phyloP scores from a whole-genome alignment of 2,329 filamentous ascomycete species.

The Arthrobotrys sphaeroides region DNA sequence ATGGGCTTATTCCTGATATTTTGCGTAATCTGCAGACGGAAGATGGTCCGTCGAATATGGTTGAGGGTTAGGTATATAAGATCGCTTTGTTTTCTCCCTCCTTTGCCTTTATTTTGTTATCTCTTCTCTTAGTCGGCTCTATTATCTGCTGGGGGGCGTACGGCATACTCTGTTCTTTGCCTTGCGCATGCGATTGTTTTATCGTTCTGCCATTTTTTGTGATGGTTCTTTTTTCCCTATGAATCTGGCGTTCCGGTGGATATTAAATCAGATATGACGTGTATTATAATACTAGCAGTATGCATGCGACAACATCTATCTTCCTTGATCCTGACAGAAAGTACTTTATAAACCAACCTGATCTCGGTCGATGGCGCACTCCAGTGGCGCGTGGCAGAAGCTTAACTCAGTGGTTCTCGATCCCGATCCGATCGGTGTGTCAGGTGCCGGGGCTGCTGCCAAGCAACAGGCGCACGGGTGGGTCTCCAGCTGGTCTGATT shows the following conservation, averaged over 20 bases:
- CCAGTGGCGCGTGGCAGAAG: constrained; percentile 13
- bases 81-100: background rate
- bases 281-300: background rate
- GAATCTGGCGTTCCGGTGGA: background rate
- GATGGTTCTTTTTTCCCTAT: background rate
- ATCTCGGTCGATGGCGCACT: background rate
- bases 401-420: background rate
- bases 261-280: background rate
- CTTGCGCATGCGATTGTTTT: background rate
- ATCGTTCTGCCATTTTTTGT: background rate
- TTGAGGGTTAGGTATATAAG: constrained; percentile 16
- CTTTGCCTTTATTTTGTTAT: background rate
- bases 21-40: constrained; percentile 57
- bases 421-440: constrained; percentile 8
- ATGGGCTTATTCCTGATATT: constrained; percentile 57
- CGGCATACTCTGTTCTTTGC: background rate
- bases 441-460: constrained; percentile 3
- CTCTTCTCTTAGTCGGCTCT: background rate
- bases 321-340: too few species aligned
- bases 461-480: constrained; percentile 3
- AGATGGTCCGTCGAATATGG: constrained; percentile 36
- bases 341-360: too few species aligned
- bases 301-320: background rate
- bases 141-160: background rate
- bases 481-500: constrained; percentile 13